Percentiles rank a stretch among this genome's conserved stretches.
Evolutionary conservation across 139 green algal species (phyloP).

Genomic region (Penium margaritaceum): DNA sequence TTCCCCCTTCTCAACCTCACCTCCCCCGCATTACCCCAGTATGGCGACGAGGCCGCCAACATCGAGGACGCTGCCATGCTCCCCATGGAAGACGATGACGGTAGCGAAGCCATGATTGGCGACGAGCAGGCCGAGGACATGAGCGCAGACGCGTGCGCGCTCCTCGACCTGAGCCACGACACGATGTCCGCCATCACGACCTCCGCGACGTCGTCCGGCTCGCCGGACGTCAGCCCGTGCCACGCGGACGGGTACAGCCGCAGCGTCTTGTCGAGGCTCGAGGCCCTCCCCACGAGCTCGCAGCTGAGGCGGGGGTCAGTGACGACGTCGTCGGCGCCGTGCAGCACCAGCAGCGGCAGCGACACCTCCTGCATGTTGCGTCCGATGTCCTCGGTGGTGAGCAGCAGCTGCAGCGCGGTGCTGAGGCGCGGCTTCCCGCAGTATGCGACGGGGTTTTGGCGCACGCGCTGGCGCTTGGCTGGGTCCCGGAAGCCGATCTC

Average conservation of each 20-base stretch:
- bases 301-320: neutral
- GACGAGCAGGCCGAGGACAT: no score
- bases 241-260: neutral
- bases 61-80: no score
- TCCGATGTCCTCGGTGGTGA: conserved; percentile 26
- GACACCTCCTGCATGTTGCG: conserved; percentile 22
- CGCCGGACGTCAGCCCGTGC: neutral
- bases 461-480: conserved; percentile 19
- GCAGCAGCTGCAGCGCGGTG: conserved; percentile 33
- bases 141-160: no score
- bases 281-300: neutral
- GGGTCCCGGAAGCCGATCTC: conserved; percentile 29
- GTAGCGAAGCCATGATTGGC: no score
- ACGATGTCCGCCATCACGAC: neutral
- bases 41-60: no score
- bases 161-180: neutral
- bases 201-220: neutral
- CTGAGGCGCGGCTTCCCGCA: conserved; percentile 24
- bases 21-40: no score
- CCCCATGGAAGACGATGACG: no score
- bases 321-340: neutral
- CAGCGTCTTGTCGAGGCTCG: conserved; percentile 5
- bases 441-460: conserved; percentile 28
- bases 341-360: neutral
- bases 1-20: no score